Evolutionary conservation across 495 filamentous ascomycete genomes (phyloP), one percentile per base, ranked within the genome.

Genomic region (Neurospora intermedia): DNA sequence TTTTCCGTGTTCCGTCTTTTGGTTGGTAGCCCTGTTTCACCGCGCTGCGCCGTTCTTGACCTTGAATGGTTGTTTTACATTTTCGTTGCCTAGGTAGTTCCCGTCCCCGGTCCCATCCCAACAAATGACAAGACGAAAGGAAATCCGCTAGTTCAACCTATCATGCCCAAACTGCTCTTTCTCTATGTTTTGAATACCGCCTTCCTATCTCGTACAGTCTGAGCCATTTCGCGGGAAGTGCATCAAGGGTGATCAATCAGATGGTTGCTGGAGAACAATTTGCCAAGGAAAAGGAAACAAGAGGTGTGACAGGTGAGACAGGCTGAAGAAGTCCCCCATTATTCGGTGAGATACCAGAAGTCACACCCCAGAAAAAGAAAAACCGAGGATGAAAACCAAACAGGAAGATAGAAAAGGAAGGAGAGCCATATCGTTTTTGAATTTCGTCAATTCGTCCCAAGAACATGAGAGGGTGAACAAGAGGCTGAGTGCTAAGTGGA

Each of bases 311-410:
- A 54, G 20, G 10, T 54, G 46, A 23, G 20, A 54, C 27, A 16
- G 23, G 54, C 54, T 27, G 23, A 35, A 31, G 27, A 62, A 35
- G 54, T 31, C 27, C 15, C 54, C 54, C 23, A 66, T 66, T 66
- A 27, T 66, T 66, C 6, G 6, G 15, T 66, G 27, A 66, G 31
- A 66, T 66, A 18, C 27, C 54, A 31, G 13, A 66, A 66, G 54
- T 18, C 15, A 66, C 27, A 1, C 15, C 15, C 54, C 16, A 4
- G 18, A 16, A 31, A 16, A 38, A 38, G 35, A 27, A 66, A 35
- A 62, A 7, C 54, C 54, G 54, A 62, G 27, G 15, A 62, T 18
- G 78, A 74, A 70, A 73, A 73, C 75, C 75, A 72, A 76, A 77
- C 62, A 76, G 18, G n/a, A 48, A 62, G 70, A 70, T 45, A 69